Evolutionary conservation across 805 yeast species (phyloP), one percentile per base, ranked within the genome.

Genomic region (Zygosaccharomyces gambellarensis): DNA sequence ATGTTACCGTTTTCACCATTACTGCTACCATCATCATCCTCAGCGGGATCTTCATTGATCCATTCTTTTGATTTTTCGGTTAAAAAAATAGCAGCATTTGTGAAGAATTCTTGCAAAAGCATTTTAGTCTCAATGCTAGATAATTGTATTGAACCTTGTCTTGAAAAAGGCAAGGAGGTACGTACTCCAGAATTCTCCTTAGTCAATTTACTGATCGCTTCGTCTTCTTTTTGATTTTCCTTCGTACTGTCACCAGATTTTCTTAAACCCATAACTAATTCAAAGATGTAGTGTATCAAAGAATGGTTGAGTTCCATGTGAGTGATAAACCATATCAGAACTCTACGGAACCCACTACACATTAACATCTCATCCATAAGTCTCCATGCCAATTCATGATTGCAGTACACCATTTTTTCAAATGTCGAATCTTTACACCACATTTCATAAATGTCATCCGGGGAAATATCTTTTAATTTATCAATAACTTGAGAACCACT

Each of bases 351-450:
- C 0, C 89, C 89, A 48, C 71, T 69, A 45, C 82, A 78, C 87
- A 85, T 83, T 47, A 85, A 69, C 73, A 86, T 68, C 64, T 86
- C 92, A 64, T 84, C 90, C 61, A 84, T 69, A 46, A 84, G 69
- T 14, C 76, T 70, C 61, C 80, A 77, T 0, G 82, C 76, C 3
- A 81, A 67, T 9, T 73, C 69, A 4, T 80, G 79, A 59, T 83
- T 82, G 48, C 70, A 67, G 22, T 71, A 72, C 17, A 83, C 58
- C 49, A 82, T 69, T 36, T 75, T 70, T 53, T 80, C 84, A 61
- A 83, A 81, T 1, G 71, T 69, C 64, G 60, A 61, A 48, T 69
- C 72, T 7, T 70, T 60, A 34, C 76, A 71, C 68, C 80, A 71
- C 48, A 65, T 68, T 42, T 72, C 70, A 58, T 80, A 77, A 12